Evolutionary conservation across 805 yeast genomes (phyloP), one percentile per base, ranked within the genome.

Genomic region (Brettanomyces nanus): DNA sequence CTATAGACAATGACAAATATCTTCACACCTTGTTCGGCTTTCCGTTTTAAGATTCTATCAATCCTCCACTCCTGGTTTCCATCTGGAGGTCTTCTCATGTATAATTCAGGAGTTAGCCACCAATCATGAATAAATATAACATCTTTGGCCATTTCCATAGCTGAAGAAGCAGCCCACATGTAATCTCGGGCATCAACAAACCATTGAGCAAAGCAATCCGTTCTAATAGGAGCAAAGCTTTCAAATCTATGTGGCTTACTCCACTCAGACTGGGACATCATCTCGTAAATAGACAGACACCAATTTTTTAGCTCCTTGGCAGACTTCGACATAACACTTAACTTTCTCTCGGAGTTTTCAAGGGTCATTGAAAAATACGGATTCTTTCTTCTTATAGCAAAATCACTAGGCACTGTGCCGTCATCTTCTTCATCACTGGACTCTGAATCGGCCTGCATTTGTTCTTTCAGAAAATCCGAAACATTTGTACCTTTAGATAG

Each of bases 51-150:
- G 2, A 92, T 59, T 52, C 98, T 71, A 59, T 92, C 99, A 31
- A 92, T 63, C 54, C 99, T 73, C 80, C 86, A 92, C 45, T 85
- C 81, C 58, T 92, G 97, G 50, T 90, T 90, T 6, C 96, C 96
- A 58, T 85, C 81, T 0, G 95, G 90, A 0, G 98, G 98, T 36
- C 99, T 68, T 45, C 98, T 73, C 62, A 92, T 65, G 51, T 92
- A 94, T 3, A 92, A 56, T 58, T 92, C 98, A 0, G 99, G 99
- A 4, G 90, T 75, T 19, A 92, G 66, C 98, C 98, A 92, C 99
- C 99, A 92, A 53, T 90, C 99, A 53, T 92, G 97, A 35, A 92
- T 86, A 56, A 80, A 92, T 25, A 92, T 81, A 1, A 83, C 90
- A 65, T 92, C 97, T 47, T 79, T 78, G 0, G 98, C 97, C 84